A percentile compares a stretch with the other conserved stretches of the same genome.
These are phyloP conservation scores for Candida hungchunana DNA, from an alignment of 805 yeast genomes.

Conservation along the genomic window DNA sequence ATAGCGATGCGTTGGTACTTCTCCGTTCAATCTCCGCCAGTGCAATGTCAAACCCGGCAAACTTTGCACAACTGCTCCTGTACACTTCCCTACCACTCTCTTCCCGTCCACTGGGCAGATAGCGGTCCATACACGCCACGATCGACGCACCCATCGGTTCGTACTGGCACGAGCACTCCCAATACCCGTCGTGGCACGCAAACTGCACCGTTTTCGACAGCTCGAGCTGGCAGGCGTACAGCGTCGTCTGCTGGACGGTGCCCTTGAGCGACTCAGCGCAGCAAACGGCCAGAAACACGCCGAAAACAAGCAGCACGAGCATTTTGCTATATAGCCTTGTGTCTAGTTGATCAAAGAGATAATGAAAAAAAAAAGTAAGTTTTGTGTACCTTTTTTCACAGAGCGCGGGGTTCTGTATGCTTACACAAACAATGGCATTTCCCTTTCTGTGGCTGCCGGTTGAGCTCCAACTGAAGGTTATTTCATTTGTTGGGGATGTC, in stretches of 20 bases:
- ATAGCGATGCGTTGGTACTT: conserved; percentile 12
- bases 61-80: conserved; percentile 7
- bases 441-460: too few species aligned
- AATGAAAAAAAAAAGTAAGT: too few species aligned
- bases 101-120: conserved; percentile 13
- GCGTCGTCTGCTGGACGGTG: conserved; percentile 21
- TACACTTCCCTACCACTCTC: conserved; percentile 10
- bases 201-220: conserved; percentile 14
- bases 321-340: too few species aligned
- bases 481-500: too few species aligned
- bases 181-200: conserved; percentile 14
- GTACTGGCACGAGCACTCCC: conserved; percentile 19
- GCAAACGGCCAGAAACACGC: background rate
- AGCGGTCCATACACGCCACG: conserved; percentile 19
- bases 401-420: too few species aligned
- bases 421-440: too few species aligned
- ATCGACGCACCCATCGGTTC: conserved; percentile 20
- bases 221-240: conserved; percentile 24
- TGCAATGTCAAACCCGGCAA: conserved; percentile 6
- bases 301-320: background rate
- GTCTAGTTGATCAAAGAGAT: too few species aligned
- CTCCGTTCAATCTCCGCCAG: conserved; percentile 6
- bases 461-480: too few species aligned
- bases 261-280: conserved; percentile 18
- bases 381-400: too few species aligned